Evolutionary conservation across 495 filamentous ascomycete genomes (phyloP).

Genomic region (Lepraria neglecta): DNA sequence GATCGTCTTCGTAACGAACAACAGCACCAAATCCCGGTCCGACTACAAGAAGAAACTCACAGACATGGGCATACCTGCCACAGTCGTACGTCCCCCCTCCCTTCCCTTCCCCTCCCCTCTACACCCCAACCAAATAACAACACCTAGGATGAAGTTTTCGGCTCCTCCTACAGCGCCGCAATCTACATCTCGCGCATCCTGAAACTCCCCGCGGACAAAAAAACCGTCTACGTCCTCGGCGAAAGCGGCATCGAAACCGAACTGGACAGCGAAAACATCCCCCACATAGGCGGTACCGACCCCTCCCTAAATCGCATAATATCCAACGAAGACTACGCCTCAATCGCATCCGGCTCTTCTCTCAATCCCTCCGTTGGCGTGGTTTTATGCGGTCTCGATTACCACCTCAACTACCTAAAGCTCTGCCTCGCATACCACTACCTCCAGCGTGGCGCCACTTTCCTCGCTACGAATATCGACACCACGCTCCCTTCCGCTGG

Average conservation of each 20-base stretch:
- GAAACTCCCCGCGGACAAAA: constrained; percentile 63
- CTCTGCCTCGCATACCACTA: constrained; percentile 78
- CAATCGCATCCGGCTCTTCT: constrained; percentile 65
- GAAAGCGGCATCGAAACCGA: constrained; percentile 90
- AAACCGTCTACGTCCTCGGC: constrained; percentile 90
- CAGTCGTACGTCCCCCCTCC: constrained; percentile 42
- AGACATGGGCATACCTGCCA: constrained; percentile 70
- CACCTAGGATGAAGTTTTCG: constrained; percentile 82
- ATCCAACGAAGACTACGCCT: constrained; percentile 67
- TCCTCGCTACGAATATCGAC: constrained; percentile 90
- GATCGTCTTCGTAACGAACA: constrained; percentile 96
- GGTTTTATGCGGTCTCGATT: constrained; percentile 85
- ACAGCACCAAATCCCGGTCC: constrained; percentile 90
- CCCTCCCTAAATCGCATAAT: constrained; percentile 68
- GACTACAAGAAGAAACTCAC: constrained; percentile 90
- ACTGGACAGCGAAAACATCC: constrained; percentile 65
- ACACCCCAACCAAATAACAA: neutral
- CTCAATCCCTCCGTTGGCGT: constrained; percentile 83
- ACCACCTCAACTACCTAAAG: constrained; percentile 92
- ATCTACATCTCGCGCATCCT: constrained; percentile 95
- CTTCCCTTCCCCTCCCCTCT: neutral
- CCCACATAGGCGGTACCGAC: constrained; percentile 85
- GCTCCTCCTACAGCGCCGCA: constrained; percentile 86
- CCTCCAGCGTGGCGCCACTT: constrained; percentile 71
- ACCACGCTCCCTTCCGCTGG: constrained; percentile 73